phyloP scores from a whole-genome alignment of 2,329 filamentous ascomycete species.

The Fonsecaea nubica region DNA sequence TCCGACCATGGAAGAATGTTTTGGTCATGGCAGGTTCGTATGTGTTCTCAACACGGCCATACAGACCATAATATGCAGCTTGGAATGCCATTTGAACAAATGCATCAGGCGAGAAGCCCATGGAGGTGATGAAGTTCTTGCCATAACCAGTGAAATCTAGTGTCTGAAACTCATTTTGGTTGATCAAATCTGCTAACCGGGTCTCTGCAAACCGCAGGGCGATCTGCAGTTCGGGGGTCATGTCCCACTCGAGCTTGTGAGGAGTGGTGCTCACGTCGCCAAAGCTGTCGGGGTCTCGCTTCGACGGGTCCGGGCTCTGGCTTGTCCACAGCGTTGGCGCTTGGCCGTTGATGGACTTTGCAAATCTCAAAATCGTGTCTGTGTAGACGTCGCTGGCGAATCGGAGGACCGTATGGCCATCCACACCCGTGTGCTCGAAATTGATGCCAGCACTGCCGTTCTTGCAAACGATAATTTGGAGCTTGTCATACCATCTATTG shows the following conservation, averaged over 20 bases:
- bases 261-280: conserved; percentile 92
- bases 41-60: conserved; percentile 89
- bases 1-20: conserved; percentile 87
- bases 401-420: conserved; percentile 93
- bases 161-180: conserved; percentile 94
- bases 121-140: conserved; percentile 96
- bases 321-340: conserved; percentile 92
- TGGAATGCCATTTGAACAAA: conserved; percentile 99
- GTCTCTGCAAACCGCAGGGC: conserved; percentile 96
- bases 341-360: conserved; percentile 91
- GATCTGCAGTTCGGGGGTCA: conserved; percentile 88
- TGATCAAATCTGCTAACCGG: conserved; percentile 87
- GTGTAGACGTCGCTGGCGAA: conserved; percentile 98
- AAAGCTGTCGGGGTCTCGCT: conserved; percentile 88
- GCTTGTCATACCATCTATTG: conserved; percentile 98
- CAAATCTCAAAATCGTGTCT: conserved; percentile 95
- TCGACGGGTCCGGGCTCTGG: conserved; percentile 87
- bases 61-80: conserved; percentile 95
- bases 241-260: conserved; percentile 97
- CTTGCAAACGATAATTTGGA: conserved; percentile 98
- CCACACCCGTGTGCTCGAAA: conserved; percentile 97
- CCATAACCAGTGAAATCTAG: conserved; percentile 88
- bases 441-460: conserved; percentile 99
- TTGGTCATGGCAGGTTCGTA: conserved; percentile 99
- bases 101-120: conserved; percentile 95